These are phyloP conservation scores for Apiospora sp. DNA, from an alignment of 2,329 filamentous ascomycete genomes.

Conservation along the genomic window DNA sequence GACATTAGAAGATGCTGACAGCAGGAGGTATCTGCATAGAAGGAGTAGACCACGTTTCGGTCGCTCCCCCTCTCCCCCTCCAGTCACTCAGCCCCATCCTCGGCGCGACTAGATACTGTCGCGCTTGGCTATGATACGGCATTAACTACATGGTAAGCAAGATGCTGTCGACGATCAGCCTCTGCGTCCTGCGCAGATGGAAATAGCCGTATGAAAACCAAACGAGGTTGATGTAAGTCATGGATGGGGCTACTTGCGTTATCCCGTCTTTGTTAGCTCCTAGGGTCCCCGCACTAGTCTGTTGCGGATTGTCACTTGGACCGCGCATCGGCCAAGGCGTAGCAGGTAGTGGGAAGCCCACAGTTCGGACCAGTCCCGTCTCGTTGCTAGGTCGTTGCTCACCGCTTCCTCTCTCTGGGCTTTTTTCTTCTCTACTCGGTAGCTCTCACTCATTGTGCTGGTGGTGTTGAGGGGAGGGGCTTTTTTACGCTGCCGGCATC, in stretches of 20 bases:
- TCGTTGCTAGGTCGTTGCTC: conserved; percentile 8
- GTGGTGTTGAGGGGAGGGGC: conserved; percentile 4
- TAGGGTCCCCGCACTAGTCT: conserved; percentile 21
- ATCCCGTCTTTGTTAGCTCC: conserved; percentile 10
- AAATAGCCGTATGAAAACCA: conserved; percentile 9
- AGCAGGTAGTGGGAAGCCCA: conserved; percentile 14
- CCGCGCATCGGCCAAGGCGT: conserved; percentile 11
- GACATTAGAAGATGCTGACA: conserved; percentile 19
- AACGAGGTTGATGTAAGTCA: conserved; percentile 23
- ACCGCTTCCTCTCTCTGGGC: conserved; percentile 5
- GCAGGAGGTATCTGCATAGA: conserved; percentile 18
- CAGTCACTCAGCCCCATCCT: not conserved
- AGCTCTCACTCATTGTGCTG: conserved; percentile 5
- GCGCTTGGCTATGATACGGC: not conserved
- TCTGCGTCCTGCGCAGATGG: not conserved
- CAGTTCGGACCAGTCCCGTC: conserved; percentile 21
- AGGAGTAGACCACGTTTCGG: not conserved
- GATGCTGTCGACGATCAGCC: conserved; percentile 5
- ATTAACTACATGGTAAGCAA: not conserved
- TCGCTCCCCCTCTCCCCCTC: not conserved
- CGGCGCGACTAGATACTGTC: not conserved
- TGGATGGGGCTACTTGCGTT: conserved; percentile 21
- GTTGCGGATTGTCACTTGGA: conserved; percentile 20
- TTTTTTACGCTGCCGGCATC: not conserved
- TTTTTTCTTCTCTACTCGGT: not conserved